Base-by-base conservation (phyloP, 2,329 filamentous ascomycete species). In the Venturia effusa region DNA sequence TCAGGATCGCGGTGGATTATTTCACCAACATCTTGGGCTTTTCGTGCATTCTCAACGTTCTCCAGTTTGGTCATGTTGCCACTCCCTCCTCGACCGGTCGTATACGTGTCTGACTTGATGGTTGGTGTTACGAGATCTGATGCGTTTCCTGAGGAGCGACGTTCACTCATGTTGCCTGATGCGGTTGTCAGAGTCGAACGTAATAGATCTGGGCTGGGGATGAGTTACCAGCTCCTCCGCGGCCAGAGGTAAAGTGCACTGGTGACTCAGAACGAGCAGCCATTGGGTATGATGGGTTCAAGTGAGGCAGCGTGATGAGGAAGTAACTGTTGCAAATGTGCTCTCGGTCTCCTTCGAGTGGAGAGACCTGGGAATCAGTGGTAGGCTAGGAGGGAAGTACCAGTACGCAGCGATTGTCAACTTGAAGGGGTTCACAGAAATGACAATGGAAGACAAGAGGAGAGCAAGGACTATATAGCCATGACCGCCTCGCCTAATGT, bases 61-160 rank as follows among this genome's bases (percentile, higher is more conserved):
- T 94, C 88, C 67, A 84, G 85, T 72, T 88, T 87, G 59, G 88
- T 86, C 88, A 96, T 96, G 79, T 96, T 96, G 66, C 92, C 92
- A 4, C 84, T 87, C 66, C 92, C 92, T 64, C 92, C 92, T 61
- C 92, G 89, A 64, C 92, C 92, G 3, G 92, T 97, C 24, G 92
- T 96, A 72, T 93, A 92, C 68, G 90, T 81, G n/a, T 88, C 78
- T 59, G 84, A 84, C 78, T 95, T 96, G 72, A 97, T 84, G 15
- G 85, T 88, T 0, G 92, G 92, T 1, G 92, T 96, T 70, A 87
- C 79, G 67, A 96, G 84, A 71, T 93, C 89, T 67, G 83, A 77
- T 65, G 74, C 67, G 60, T 72, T 71, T 59, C 73, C 68, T 60
- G 70, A 67, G 61, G 70, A 69, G 59, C 74, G 72, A 32, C 75